Evolutionary conservation across 2,329 filamentous ascomycete genomes (phyloP), one percentile per base, ranked within the genome.

Genomic region (Penicillium hordei): DNA sequence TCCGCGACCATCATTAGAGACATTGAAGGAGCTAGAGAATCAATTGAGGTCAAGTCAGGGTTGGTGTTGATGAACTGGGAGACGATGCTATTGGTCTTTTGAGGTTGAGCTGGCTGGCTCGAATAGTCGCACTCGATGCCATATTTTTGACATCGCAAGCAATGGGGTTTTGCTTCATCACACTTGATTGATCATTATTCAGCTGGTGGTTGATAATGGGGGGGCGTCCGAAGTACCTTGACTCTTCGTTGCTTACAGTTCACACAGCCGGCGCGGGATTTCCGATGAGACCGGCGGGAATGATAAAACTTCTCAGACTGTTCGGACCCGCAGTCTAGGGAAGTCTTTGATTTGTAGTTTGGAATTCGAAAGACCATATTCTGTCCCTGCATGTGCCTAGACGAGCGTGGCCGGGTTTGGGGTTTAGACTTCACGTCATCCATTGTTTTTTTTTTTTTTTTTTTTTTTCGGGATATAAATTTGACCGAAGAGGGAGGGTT

Each of bases 231-330:
- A 48, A 21, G 21, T 69, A 75, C 71, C 66, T 75, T 75, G 36
- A 75, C 68, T 60, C 68, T 63, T 25, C 73, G 67, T 25, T 66
- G 65, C 61, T 75, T 75, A 58, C 72, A 75, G 42, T 66, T 69
- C 34, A 58, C 56, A 53, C 73, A 75, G 8, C 73, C 72, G 25
- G 59, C 63, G 17, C 72, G 67, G 39, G 72, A 75, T 60, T 75
- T 74, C 34, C 66, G 71, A 63, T 75, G 73, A 2, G 71, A 36
- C 39, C 65, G 67, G 23, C 72, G 70, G 39, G 71, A 29, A 56
- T 71, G 71, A 52, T 65, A 73, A 40, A 60, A 55, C 27, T 55
- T 60, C 17, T 64, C 65, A 15, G 48, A 31, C 12, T 43, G 31
- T 12, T 56, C 19, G n/a, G 46, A 44, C 29, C 50, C 55, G 38